These are phyloP conservation scores for Moringa oleifera DNA, from an alignment of 345 rosid species.

Conservation along the genomic window DNA sequence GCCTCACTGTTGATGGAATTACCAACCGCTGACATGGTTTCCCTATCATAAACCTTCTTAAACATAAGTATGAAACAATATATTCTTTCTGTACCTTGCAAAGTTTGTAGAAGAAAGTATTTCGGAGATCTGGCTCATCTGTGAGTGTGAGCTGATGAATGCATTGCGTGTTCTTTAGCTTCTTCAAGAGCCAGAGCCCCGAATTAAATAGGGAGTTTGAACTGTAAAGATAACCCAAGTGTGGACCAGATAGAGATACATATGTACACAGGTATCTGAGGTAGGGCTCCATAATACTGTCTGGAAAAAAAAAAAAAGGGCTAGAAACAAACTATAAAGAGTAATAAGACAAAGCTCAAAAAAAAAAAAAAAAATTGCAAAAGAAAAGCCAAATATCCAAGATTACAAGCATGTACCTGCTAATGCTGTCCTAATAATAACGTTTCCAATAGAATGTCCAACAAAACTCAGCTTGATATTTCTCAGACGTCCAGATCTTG, in stretches of 20 bases:
- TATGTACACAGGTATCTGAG: conserved; percentile 61
- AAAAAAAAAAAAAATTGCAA: not conserved
- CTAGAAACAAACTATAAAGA: conserved; percentile 4
- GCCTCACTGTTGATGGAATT: not conserved
- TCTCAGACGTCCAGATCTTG: conserved; percentile 58
- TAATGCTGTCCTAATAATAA: conserved; percentile 80
- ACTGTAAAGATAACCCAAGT: conserved; percentile 91
- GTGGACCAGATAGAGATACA: conserved; percentile 88
- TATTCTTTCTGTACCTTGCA: conserved; percentile 48
- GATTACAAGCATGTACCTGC: conserved; percentile 46
- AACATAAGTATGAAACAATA: not conserved
- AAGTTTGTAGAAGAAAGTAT: conserved; percentile 81
- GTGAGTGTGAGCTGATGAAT: conserved; percentile 98
- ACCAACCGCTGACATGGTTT: not conserved
- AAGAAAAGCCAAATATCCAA: conserved; percentile 2
- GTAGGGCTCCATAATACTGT: conserved; percentile 82
- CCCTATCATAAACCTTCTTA: not conserved
- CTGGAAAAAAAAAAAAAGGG: conserved; percentile 38
- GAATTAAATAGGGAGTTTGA: conserved; percentile 91
- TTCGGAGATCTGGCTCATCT: conserved; percentile 71
- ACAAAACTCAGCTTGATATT: conserved; percentile 84
- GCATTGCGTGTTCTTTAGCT: conserved; percentile 79
- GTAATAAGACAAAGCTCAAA: not conserved
- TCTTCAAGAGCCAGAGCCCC: conserved; percentile 89
- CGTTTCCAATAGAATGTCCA: conserved; percentile 94